Conservation (phyloP, 257 asterid genomes). For the Solanum pinnatisectum region DNA sequence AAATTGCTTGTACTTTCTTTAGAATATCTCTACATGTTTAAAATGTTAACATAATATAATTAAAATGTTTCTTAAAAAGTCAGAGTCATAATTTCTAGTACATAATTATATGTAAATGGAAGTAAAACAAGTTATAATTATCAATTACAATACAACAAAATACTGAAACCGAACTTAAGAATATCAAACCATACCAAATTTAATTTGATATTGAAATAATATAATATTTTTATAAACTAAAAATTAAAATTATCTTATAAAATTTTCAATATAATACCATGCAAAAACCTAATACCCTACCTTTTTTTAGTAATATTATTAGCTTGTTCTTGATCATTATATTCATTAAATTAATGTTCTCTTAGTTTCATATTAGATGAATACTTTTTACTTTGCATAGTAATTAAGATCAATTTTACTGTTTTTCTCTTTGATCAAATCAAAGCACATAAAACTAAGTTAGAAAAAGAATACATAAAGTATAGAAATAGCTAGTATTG, state of each 20-base stretch:
- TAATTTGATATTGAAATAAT: background rate
- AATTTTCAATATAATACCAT: background rate
- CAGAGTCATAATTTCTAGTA: too few species aligned
- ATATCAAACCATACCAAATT: background rate
- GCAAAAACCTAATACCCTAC: background rate
- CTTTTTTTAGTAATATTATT: background rate
- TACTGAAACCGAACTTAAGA: background rate
- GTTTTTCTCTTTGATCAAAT: too few species aligned
- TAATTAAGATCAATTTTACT: too few species aligned
- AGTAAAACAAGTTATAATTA: background rate
- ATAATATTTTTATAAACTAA: too few species aligned
- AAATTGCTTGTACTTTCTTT: background rate
- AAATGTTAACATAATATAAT: too few species aligned
- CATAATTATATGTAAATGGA: too few species aligned
- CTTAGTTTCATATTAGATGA: too few species aligned
- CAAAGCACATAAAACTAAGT: too few species aligned
- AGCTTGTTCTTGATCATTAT: background rate
- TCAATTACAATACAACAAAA: background rate
- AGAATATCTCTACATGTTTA: background rate
- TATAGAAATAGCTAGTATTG: too few species aligned
- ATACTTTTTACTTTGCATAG: too few species aligned
- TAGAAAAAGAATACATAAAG: too few species aligned
- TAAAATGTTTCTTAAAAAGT: background rate
- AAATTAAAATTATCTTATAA: background rate
- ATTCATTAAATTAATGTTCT: too few species aligned